These are phyloP conservation scores for Sicyos edulis DNA, from an alignment of 306 rosid species.

Conservation along the genomic window DNA sequence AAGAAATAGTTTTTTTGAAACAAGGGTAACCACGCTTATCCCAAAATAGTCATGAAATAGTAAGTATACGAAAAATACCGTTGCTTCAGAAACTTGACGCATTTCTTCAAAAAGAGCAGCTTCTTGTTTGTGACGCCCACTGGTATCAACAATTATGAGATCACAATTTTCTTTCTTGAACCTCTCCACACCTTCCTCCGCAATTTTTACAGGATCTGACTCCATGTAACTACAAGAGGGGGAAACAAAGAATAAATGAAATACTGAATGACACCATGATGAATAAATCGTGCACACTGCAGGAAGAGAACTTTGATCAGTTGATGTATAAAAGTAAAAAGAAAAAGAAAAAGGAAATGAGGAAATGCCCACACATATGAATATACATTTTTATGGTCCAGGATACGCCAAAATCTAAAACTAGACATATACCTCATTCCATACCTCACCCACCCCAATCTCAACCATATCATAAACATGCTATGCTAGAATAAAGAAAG, in stretches of 20 bases:
- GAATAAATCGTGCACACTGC: conserved; percentile 5
- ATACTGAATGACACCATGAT: conserved; percentile 4
- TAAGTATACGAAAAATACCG: conserved; percentile 42
- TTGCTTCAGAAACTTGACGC: conserved; percentile 90
- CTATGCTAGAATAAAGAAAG: background rate
- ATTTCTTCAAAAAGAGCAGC: conserved; percentile 88
- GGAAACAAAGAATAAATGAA: conserved; percentile 23
- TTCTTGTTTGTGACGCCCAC: conserved; percentile 88
- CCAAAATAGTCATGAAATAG: conserved; percentile 1
- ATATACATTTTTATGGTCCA: background rate
- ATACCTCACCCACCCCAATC: background rate
- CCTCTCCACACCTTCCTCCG: conserved; percentile 72
- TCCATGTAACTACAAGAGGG: conserved; percentile 53
- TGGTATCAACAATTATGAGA: conserved; percentile 80
- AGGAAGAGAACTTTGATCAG: background rate
- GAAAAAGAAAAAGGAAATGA: background rate
- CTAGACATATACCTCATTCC: background rate
- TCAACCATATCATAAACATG: background rate
- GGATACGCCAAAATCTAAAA: background rate
- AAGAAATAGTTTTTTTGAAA: no score
- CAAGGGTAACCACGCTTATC: no score
- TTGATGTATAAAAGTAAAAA: background rate
- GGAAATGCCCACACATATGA: background rate
- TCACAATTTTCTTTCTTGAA: conserved; percentile 75
- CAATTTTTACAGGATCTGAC: conserved; percentile 77